These are phyloP conservation scores for Annona cherimola DNA, from an alignment of 164 flowering plant species.

Conservation along the genomic window DNA sequence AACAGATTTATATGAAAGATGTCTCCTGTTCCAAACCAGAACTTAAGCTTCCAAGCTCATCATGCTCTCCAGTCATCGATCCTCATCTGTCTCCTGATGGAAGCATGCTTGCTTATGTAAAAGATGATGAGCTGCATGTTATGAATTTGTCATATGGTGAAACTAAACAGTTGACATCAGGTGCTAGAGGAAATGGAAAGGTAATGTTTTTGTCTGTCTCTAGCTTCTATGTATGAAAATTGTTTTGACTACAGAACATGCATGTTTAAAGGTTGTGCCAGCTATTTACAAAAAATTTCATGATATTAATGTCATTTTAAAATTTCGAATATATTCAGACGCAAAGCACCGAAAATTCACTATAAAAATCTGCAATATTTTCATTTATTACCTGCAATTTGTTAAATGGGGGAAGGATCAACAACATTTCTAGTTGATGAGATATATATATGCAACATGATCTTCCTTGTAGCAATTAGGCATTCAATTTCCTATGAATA, in stretches of 20 bases:
- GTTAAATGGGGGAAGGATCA: not conserved
- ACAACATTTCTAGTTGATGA: not conserved
- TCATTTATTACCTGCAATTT: not conserved
- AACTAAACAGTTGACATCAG: constrained; percentile 54
- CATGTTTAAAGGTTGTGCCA: not conserved
- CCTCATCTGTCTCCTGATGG: constrained; percentile 94
- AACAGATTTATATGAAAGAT: constrained; percentile 79
- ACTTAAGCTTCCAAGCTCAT: constrained; percentile 56
- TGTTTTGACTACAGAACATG: not conserved
- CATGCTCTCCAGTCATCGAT: constrained; percentile 77
- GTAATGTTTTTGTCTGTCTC: constrained; percentile 33
- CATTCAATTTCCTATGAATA: not conserved
- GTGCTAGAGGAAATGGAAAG: constrained; percentile 44
- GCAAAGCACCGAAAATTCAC: too few species aligned
- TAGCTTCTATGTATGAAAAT: not conserved
- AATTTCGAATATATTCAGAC: too few species aligned
- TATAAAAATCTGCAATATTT: too few species aligned
- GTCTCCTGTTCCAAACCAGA: constrained; percentile 43
- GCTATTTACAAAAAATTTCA: not conserved
- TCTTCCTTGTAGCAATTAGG: not conserved
- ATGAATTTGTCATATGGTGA: constrained; percentile 44
- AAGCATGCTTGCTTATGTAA: constrained; percentile 73
- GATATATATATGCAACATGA: not conserved
- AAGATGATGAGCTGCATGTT: constrained; percentile 65
- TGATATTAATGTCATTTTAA: too few species aligned